Conservation (phyloP, 139 green algal genomes). For the Micromonas pusilla region DNA sequence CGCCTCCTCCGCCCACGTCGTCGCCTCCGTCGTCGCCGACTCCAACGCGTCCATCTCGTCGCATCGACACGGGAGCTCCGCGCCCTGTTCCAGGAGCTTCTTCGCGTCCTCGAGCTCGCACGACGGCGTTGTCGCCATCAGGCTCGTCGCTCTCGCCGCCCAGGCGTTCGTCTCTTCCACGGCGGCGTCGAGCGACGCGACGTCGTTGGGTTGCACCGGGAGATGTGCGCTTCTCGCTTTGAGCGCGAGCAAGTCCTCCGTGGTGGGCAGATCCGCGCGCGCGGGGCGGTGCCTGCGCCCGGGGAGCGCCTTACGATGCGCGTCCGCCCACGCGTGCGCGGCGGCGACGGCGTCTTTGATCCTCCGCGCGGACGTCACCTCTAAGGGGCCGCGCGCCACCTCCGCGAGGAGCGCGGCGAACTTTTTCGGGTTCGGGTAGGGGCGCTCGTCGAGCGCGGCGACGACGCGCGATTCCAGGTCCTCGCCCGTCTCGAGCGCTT, state of each 20-base stretch:
- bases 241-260: background rate
- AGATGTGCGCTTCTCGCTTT: background rate
- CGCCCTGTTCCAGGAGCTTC: slow-evolving; percentile 6
- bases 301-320: background rate
- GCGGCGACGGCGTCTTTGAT: background rate
- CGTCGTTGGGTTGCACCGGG: slow-evolving; percentile 6
- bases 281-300: background rate
- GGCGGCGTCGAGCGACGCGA: background rate
- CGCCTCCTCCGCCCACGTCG: background rate
- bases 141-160: background rate
- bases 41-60: background rate
- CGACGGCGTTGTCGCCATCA: background rate
- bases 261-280: slow-evolving; percentile 1
- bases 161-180: slow-evolving; percentile 6
- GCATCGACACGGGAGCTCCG: background rate
- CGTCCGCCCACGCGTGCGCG: background rate
- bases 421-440: background rate
- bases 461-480: background rate
- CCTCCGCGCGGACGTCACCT: background rate
- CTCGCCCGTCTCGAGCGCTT: background rate
- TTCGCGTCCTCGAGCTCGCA: slow-evolving; percentile 7
- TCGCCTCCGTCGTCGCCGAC: background rate
- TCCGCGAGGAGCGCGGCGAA: background rate
- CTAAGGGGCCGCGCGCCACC: background rate
- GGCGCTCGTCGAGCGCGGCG: background rate